Evolutionary conservation across 1,284 basidiomycete genomes (phyloP).

Genomic region (Pseudozyma sp.): DNA sequence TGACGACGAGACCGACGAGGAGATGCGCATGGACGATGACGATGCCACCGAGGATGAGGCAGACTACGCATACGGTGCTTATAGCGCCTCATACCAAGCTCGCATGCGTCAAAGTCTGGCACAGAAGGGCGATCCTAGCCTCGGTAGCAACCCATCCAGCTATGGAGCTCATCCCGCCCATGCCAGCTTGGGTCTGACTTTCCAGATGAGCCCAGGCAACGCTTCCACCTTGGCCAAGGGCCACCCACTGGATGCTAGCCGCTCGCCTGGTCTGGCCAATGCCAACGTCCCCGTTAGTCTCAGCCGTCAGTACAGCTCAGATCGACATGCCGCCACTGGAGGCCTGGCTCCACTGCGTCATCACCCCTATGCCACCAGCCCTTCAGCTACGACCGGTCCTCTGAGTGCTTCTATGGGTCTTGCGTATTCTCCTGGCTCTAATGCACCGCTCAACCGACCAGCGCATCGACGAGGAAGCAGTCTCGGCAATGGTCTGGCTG

Average conservation of each 20-base stretch:
- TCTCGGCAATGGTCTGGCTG: conserved; percentile 51
- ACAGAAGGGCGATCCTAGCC: conserved; percentile 23
- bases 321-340: conserved; percentile 33
- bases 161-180: conserved; percentile 35
- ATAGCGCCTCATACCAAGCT: conserved; percentile 40
- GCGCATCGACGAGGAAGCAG: conserved; percentile 51
- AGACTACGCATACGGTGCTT: conserved; percentile 34
- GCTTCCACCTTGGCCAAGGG: conserved; percentile 38
- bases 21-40: conserved; percentile 61
- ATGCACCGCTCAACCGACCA: conserved; percentile 48
- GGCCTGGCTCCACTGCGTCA: conserved; percentile 45
- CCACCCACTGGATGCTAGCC: conserved; percentile 34
- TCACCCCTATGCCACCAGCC: conserved; percentile 56
- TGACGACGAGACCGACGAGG: conserved; percentile 68
- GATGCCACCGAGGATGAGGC: conserved; percentile 63
- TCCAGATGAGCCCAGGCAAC: conserved; percentile 52
- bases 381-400: conserved; percentile 47
- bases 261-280: conserved; percentile 33
- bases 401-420: conserved; percentile 54
- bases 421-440: conserved; percentile 57
- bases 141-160: conserved; percentile 40
- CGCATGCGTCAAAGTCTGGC: conserved; percentile 26
- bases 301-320: conserved; percentile 58
- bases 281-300: conserved; percentile 37
- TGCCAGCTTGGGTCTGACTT: conserved; percentile 51